Evolutionary conservation across 352 stramenopile species (phyloP).

Genomic region (Phytophthora gonapodyides): DNA sequence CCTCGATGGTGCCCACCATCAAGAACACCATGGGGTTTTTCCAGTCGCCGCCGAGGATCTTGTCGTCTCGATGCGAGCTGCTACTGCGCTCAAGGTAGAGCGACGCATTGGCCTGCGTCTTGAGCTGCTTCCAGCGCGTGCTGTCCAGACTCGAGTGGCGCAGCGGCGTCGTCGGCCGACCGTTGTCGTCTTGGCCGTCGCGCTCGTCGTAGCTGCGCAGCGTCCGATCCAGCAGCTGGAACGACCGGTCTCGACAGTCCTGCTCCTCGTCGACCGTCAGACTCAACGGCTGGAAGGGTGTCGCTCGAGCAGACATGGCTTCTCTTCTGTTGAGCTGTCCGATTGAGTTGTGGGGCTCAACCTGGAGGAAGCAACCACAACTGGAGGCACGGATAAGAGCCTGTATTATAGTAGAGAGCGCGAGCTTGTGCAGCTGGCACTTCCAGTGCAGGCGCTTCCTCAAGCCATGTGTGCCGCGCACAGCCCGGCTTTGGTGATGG

Average conservation of each 20-base stretch:
- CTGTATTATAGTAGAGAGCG: conserved; percentile 28
- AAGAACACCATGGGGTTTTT: conserved; percentile 35
- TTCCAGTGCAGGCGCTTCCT: conserved; percentile 10
- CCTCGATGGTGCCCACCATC: conserved; percentile 24
- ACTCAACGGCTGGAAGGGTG: conserved; percentile 26
- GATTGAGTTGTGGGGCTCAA: conserved; percentile 17
- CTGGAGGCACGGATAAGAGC: neutral
- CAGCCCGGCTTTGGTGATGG: conserved; percentile 31
- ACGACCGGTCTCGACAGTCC: conserved; percentile 30
- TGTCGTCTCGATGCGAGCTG: conserved; percentile 24
- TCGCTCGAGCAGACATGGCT: conserved; percentile 11
- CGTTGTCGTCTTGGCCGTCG: conserved; percentile 22
- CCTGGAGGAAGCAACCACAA: neutral
- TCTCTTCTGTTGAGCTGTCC: conserved; percentile 3
- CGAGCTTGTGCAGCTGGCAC: conserved; percentile 17
- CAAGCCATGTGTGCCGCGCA: conserved; percentile 22
- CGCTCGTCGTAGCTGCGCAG: conserved; percentile 39
- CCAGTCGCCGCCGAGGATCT: conserved; percentile 32
- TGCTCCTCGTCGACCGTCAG: conserved; percentile 32
- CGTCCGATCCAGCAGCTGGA: conserved; percentile 37
- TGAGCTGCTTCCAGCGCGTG: conserved; percentile 39
- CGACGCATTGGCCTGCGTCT: conserved; percentile 31
- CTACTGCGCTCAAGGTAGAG: conserved; percentile 36
- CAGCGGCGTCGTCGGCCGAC: conserved; percentile 2
- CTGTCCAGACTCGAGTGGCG: conserved; percentile 32